phyloP scores from a whole-genome alignment of 1,284 basidiomycete species.

The Leccinum griseonigrum region DNA sequence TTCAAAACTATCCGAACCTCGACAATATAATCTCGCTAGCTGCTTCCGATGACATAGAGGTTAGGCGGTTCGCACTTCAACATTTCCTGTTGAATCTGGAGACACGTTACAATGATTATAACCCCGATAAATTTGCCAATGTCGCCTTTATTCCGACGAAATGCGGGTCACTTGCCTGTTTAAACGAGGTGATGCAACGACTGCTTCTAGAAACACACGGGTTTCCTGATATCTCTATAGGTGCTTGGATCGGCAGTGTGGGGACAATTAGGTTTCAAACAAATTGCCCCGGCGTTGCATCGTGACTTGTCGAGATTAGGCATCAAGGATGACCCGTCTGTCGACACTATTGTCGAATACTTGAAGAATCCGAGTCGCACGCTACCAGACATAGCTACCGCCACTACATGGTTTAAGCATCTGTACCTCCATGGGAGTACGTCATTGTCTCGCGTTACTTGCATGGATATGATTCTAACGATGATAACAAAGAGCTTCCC shows the following conservation, averaged over 20 bases:
- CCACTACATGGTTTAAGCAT: constrained; percentile 19
- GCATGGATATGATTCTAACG: constrained; percentile 3
- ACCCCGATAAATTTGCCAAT: constrained; percentile 13
- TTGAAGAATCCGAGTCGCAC: constrained; percentile 5
- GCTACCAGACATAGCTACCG: constrained; percentile 1
- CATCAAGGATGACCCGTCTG: constrained; percentile 17
- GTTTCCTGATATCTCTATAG: constrained; percentile 8
- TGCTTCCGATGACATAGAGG: background rate
- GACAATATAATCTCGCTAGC: constrained; percentile 21
- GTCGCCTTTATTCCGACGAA: constrained; percentile 23
- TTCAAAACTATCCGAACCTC: constrained; percentile 16
- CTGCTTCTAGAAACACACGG: background rate
- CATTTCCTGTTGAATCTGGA: constrained; percentile 23
- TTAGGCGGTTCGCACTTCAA: constrained; percentile 13
- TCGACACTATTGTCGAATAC: constrained; percentile 15
- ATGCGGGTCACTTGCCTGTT: constrained; percentile 1
- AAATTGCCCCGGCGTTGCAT: background rate
- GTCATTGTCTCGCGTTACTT: background rate
- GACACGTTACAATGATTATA: constrained; percentile 15
- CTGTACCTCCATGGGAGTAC: constrained; percentile 19
- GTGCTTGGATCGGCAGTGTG: constrained; percentile 21
- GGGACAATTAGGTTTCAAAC: constrained; percentile 26
- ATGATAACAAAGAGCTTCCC: constrained; percentile 10
- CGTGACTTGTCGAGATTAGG: constrained; percentile 15
- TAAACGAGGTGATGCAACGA: constrained; percentile 10